Evolutionary conservation across 371 early-diverging fungal species (phyloP), one percentile per base, ranked within the genome.

Genomic region (Mucor velutinosus): DNA sequence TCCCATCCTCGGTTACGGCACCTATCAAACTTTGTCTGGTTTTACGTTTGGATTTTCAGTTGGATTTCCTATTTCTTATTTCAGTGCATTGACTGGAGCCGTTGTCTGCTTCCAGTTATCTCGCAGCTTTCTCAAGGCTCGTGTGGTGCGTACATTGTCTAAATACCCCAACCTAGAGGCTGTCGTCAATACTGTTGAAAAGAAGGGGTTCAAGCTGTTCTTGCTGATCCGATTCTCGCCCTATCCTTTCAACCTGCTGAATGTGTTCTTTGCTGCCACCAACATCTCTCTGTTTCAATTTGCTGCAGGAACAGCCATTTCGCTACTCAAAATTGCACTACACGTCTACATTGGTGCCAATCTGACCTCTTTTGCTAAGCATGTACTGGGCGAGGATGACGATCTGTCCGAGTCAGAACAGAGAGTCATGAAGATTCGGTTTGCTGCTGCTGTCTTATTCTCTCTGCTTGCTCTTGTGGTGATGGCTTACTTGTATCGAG

Each of bases 301-400:
- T 70, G 62, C 78, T 12, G 41, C 84, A 11, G 92, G 90, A 12
- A 93, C 93, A 17, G 86, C 87, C 1, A 41, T 92, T 14, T 81
- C 92, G 7, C 75, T 92, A 3, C 55, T 82, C 51, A 94, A 92
- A 66, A 76, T 89, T 53, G 77, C 84, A 5, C 70, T 90, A 0
- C 91, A 92, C 70, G 83, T 92, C 17, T 92, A 91, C 67, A 85
- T 94, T 41, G 94, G 94, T 39, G 88, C 92, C 15, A 87, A 85
- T 25, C 70, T 89, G 15, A 85, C 87, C 0, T 86, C 89, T 4
- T 80, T 89, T 70, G 76, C 86, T 5, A 80, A 79, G 47, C 75
- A 80, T 71, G 39, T 83, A 10, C 39, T 81, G 25, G 84, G 81
- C 8, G 83, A 85, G 25, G 82, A 84, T 21, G 74, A 71, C 11